A percentile compares a stretch with the other conserved stretches of the same genome.
phyloP scores from a whole-genome alignment of 768 basidiomycete species.

The Lactarius psammicola region DNA sequence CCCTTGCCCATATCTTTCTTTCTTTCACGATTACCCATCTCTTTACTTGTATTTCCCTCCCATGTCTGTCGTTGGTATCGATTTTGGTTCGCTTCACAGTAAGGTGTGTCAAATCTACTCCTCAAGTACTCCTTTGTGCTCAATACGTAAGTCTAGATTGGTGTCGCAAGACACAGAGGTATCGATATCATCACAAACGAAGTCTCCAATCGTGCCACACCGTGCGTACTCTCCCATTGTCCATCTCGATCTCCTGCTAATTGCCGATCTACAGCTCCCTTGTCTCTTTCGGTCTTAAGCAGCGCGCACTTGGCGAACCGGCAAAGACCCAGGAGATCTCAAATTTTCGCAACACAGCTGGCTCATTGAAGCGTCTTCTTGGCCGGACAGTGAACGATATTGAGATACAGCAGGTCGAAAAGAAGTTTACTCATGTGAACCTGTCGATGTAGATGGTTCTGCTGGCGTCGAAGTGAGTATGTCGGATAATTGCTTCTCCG shows the following conservation, averaged over 20 bases:
- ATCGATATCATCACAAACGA: slow-evolving; percentile 99
- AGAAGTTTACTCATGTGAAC: slow-evolving; percentile 85
- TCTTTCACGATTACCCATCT: slow-evolving; percentile 8
- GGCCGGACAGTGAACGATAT: slow-evolving; percentile 78
- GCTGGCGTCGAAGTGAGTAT: slow-evolving; percentile 80
- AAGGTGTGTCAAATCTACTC: slow-evolving; percentile 53
- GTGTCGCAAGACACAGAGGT: slow-evolving; percentile 91
- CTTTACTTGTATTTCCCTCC: slow-evolving; percentile 22
- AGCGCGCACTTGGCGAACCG: slow-evolving; percentile 88
- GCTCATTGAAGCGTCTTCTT: slow-evolving; percentile 85
- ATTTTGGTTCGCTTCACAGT: slow-evolving; percentile 87
- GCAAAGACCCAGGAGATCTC: slow-evolving; percentile 98
- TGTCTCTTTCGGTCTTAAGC: slow-evolving; percentile 89
- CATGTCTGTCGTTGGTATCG: slow-evolving; percentile 95
- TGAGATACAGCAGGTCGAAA: slow-evolving; percentile 81
- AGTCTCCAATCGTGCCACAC: slow-evolving; percentile 94
- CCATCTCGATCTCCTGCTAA: not conserved
- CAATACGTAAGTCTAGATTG: slow-evolving; percentile 57
- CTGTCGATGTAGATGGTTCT: slow-evolving; percentile 79
- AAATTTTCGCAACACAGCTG: slow-evolving; percentile 97
- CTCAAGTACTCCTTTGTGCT: slow-evolving; percentile 1
- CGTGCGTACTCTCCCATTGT: slow-evolving; percentile 54
- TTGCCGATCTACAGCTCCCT: slow-evolving; percentile 61
- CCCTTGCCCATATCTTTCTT: slow-evolving; percentile 9
- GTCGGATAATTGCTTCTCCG: slow-evolving; percentile 7